Base-by-base conservation (phyloP, 139 green algal species). In the Picochlorum costavermella region DNA sequence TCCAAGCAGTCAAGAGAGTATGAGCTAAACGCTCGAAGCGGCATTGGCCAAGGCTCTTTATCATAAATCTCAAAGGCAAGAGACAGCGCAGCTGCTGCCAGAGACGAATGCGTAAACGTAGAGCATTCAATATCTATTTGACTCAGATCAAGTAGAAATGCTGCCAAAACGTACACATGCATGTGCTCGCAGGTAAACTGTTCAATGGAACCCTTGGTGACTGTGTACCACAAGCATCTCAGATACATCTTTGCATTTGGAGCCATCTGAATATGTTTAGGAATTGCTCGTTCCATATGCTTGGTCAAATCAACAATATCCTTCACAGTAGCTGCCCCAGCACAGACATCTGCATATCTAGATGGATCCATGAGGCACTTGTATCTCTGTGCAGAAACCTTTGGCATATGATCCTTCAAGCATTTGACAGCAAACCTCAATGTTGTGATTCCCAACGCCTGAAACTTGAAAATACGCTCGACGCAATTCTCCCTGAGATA, bases 221-320 rank as follows among this genome's bases (percentile, higher is more conserved):
- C 57, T 3, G 73, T 64, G 68, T 81, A 87, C 81, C 81, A 87
- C 31, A 87, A 73, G 50, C 50, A 72, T 12, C 81, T 56, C 43
- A 87, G 76, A 51, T 80, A 77, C 73, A 82, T 82, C 57, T 86
- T 86, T 58, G 71, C 29, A 50, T 80, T 84, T 48, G 81, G 78
- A 23, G 59, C 57, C 20, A 37, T 48, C 30, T 71, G 63, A 6
- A 76, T 46, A 16, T 40, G 26, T 2, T 59, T 17, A 3, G 62
- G 59, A 26, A 83, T 45, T 20, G 74, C 25, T n/a, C 25, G 44
- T 30, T 51, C 55, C 5, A 83, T 53, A 31, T 59, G 40, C 67
- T 79, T 43, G 16, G 81, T 86, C 13, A 68, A 49, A 17, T 77
- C 70, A 26, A 79, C 80, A 37, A 85, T 79, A 50, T 84, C 50